Conservation (phyloP, 306 rosid genomes). For the Cyclanthera cordifolia region DNA sequence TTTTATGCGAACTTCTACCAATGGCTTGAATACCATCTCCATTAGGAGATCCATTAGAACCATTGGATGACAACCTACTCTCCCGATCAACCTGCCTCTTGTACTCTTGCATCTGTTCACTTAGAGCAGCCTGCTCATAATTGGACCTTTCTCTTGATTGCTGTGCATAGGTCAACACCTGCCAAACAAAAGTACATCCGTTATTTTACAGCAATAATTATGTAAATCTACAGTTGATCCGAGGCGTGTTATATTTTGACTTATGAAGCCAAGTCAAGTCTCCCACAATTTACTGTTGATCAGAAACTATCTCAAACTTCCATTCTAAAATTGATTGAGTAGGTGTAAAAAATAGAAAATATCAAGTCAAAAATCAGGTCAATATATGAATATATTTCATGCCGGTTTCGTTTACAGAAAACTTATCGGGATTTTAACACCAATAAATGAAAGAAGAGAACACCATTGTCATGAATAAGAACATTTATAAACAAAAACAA, state of each 20-base stretch:
- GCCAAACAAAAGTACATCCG: conserved; percentile 19
- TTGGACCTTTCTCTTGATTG: conserved; percentile 97
- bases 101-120: conserved; percentile 96
- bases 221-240: background rate
- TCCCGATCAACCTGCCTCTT: conserved; percentile 94
- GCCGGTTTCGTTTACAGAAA: no score
- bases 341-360: no score
- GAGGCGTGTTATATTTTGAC: background rate
- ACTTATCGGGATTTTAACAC: no score
- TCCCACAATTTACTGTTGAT: no score
- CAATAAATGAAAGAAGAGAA: no score
- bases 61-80: conserved; percentile 85
- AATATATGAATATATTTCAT: no score
- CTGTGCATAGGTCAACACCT: conserved; percentile 97
- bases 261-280: no score
- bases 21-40: conserved; percentile 99
- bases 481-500: no score
- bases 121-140: conserved; percentile 98
- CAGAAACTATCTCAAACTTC: no score
- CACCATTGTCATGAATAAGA: no score
- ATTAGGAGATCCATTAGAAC: conserved; percentile 91
- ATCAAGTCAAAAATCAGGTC: no score
- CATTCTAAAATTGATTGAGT: no score
- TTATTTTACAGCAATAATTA: background rate
- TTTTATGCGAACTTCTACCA: conserved; percentile 99